Conservation (phyloP, 2,329 filamentous ascomycete genomes). For the Didymella lethalis region DNA sequence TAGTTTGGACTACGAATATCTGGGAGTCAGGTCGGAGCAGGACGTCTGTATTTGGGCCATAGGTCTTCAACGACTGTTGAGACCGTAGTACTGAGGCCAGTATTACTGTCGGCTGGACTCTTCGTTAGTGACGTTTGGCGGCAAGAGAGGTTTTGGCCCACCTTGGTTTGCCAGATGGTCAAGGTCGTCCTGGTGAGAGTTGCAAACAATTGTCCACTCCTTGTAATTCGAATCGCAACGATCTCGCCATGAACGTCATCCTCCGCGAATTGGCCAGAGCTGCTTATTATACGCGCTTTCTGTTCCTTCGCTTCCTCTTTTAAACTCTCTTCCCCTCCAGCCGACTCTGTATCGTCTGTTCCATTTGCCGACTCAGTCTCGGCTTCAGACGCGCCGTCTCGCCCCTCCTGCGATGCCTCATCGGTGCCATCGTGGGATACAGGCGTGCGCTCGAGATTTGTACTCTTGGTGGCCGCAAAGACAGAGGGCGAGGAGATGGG, state of each 20-base stretch:
- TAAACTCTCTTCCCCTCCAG: constrained; percentile 11
- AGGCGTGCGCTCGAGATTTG: constrained; percentile 61
- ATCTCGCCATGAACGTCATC: constrained; percentile 67
- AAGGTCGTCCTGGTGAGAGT: constrained; percentile 85
- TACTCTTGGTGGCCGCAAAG: constrained; percentile 77
- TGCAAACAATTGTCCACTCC: constrained; percentile 83
- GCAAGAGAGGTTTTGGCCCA: constrained; percentile 53
- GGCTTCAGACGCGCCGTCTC: constrained; percentile 28
- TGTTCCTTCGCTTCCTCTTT: constrained; percentile 24
- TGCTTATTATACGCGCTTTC: constrained; percentile 10
- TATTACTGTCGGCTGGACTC: constrained; percentile 79
- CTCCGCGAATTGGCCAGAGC: constrained; percentile 32
- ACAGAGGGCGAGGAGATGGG: constrained; percentile 84
- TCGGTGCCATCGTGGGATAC: constrained; percentile 68
- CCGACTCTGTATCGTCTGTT: constrained; percentile 24
- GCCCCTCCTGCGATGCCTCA: constrained; percentile 30
- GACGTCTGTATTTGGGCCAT: constrained; percentile 84
- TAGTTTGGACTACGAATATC: constrained; percentile 89
- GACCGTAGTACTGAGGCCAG: constrained; percentile 87
- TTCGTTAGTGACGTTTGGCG: constrained; percentile 32
- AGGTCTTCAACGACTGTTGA: constrained; percentile 76
- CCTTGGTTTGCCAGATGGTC: constrained; percentile 97
- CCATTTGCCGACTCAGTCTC: constrained; percentile 16
- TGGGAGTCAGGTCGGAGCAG: constrained; percentile 89
- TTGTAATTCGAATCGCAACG: constrained; percentile 76